A percentile compares a stretch with the other conserved stretches of the same genome.
Evolutionary conservation across 2,329 filamentous ascomycete genomes (phyloP).

Genomic region (Drechslerella stenobrocha): DNA sequence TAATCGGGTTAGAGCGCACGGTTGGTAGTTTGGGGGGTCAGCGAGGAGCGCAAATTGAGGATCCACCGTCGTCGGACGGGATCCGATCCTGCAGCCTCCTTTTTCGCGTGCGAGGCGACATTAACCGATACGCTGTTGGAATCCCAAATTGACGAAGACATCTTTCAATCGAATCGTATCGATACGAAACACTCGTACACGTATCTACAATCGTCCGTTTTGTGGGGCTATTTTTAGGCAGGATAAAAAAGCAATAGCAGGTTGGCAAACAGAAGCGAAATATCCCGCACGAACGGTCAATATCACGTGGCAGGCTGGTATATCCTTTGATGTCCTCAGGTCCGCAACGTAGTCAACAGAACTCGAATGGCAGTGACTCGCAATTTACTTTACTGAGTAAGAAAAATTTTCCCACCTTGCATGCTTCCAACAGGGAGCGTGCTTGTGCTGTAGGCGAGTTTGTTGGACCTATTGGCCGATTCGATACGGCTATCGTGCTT

Average conservation of each 20-base stretch:
- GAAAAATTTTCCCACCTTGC: slow-evolving; percentile 24
- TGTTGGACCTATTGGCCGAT: slow-evolving; percentile 6
- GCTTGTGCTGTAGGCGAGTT: slow-evolving; percentile 41
- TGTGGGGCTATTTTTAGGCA: slow-evolving; percentile 1
- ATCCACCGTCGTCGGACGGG: slow-evolving; percentile 4
- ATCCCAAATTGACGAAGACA: too few species aligned
- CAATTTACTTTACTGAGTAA: slow-evolving; percentile 1
- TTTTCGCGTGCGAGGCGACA: neutral
- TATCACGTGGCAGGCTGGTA: slow-evolving; percentile 43
- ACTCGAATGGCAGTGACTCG: slow-evolving; percentile 5
- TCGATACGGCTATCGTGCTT: slow-evolving; percentile 5
- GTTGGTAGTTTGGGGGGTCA: neutral
- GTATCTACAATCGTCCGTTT: neutral
- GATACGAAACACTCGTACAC: neutral
- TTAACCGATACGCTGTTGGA: too few species aligned
- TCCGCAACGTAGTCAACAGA: neutral
- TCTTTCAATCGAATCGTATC: neutral
- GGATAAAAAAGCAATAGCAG: slow-evolving; percentile 25
- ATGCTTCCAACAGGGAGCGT: slow-evolving; percentile 7
- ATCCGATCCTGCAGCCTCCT: slow-evolving; percentile 1
- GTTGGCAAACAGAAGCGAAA: slow-evolving; percentile 41
- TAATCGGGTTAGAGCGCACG: neutral
- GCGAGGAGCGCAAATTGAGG: neutral
- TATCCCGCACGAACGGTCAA: slow-evolving; percentile 20
- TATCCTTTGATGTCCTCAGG: slow-evolving; percentile 9